Base-by-base conservation (phyloP, 192 early-diverging fungal genomes). In the Mortierella antarctica region DNA sequence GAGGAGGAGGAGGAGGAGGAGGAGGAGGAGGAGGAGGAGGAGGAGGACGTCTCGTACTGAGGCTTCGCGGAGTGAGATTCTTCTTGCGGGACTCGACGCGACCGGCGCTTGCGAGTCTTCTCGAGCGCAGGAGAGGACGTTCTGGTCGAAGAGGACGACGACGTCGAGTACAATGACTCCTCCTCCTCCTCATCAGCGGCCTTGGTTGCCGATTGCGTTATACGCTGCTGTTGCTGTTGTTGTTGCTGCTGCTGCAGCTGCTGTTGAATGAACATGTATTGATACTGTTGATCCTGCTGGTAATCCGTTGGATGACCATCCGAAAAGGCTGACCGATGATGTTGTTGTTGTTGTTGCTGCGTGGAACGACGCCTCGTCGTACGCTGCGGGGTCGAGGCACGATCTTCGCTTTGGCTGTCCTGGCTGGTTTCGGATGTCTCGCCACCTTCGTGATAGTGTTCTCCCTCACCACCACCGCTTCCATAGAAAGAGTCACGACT, bases 81-180 rank as follows among this genome's bases (percentile, higher is more conserved):
- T 55, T 55, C 18, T 20, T 21, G n/a, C 54, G 17, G 54, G 31
- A 31, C 31, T 31, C 31, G 31, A 31, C 1, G 57, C 4, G 69
- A 71, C 5, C 42, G 58, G 51, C 69, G 57, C 15, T 62, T 70
- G n/a, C 47, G 23, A 49, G 62, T 31, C 45, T 64, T 64, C 44
- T 64, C 31, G 47, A 52, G 39, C 17, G 13, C 42, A 49, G n/a
- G 12, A 31, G 41, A 48, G 61, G 18, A 21, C 41, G 42, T 3
- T 31, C 31, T 31, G 31, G 31, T 31, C 3, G 31, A 31, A 17
- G 53, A 48, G 18, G 50, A 39, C 4, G 49, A 15, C 21, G 20
- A 17, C 31, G 31, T 3, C 5, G 31, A 31, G 31, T 31, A 31
- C 31, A 44, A 17, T 17, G 44, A 31, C 12, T 68, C 66, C 13